Evolutionary conservation across 1,284 basidiomycete species (phyloP), one percentile per base, ranked within the genome.

Genomic region (Earliella scabrosa): DNA sequence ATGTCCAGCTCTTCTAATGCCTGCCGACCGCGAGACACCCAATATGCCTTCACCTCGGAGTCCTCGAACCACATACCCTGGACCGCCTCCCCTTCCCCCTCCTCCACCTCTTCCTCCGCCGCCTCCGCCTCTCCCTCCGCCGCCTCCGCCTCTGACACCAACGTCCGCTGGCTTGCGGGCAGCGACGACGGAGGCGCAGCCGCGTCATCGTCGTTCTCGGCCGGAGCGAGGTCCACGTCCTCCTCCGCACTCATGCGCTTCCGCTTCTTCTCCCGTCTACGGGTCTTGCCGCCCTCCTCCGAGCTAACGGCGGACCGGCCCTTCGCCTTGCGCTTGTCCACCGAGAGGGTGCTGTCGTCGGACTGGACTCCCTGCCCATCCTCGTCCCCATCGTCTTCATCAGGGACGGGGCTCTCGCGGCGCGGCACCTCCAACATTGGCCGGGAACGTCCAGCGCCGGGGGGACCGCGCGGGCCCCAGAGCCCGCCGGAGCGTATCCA

Each of bases 401-500:
- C 20, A 18, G 26, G 44, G 34, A 23, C 36, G 23, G 21, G 20
- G 10, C 23, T 24, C 43, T 13, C 13, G 7, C 13, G 13, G 24
- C 26, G 24, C 26, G 26, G n/a, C n/a, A 40, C 16, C 41, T 50
- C 38, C 40, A 16, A 9, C 26, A n/a, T 54, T 24, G 7, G 34
- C n/a, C n/a, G 44, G 2, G 41, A 41, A 0, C 32, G 32, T 1
- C n/a, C n/a, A n/a, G 39, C 8, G 1, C 29, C 36, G 3, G 52
- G 58, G 34, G 55, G 56, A 21, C 31, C 48, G 26, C 45, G 50
- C 6, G 66, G 64, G 16, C 72, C 74, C 74, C 79, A 77, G 27
- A 90, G 69, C 0, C 85, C 83, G 4, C 86, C 86, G 10, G 69
- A 65, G 9, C 79, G 78, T 50, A 90, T 77, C 90, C 90, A 92